These are phyloP conservation scores for Chaetomiaceae sp. DNA, from an alignment of 2,329 filamentous ascomycete species.

Conservation along the genomic window DNA sequence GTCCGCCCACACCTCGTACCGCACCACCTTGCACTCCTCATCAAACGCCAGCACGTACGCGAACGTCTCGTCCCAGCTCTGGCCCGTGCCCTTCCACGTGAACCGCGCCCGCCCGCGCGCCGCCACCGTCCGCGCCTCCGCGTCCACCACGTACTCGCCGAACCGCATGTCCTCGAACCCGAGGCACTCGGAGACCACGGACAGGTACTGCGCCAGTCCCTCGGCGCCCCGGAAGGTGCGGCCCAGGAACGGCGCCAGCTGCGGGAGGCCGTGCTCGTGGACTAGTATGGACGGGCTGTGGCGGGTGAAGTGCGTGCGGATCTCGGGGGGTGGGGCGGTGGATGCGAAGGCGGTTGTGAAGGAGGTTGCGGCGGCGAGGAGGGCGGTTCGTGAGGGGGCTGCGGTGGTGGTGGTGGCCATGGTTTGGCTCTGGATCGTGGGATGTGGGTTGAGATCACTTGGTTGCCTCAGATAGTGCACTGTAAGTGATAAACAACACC, in stretches of 20 bases:
- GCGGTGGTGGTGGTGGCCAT: too few relatives aligned
- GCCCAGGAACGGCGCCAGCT: conserved; percentile 32
- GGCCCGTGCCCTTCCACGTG: conserved; percentile 28
- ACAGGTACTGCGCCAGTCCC: conserved; percentile 28
- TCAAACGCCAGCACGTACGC: conserved; percentile 30
- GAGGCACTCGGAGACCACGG: conserved; percentile 22
- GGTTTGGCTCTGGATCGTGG: too few relatives aligned
- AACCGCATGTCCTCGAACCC: conserved; percentile 30
- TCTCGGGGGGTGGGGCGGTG: conserved; percentile 21
- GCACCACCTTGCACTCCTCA: conserved; percentile 22
- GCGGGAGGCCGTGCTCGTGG: conserved; percentile 30
- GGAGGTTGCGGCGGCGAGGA: conserved; percentile 27
- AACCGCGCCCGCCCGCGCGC: conserved; percentile 30
- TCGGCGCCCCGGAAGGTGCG: conserved; percentile 28
- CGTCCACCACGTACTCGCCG: conserved; percentile 24
- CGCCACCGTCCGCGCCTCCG: conserved; percentile 24
- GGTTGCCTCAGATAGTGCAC: not conserved
- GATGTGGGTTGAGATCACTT: too few relatives aligned
- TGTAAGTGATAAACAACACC: not conserved
- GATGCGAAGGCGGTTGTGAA: conserved; percentile 32
- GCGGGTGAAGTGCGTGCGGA: conserved; percentile 28
- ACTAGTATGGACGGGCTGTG: conserved; percentile 19
- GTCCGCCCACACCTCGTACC: conserved; percentile 35
- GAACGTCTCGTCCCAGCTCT: conserved; percentile 33
- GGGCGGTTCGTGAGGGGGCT: conserved; percentile 19